These are phyloP conservation scores for Rhodosporidiobolus odoratus DNA, from an alignment of 768 basidiomycete species.

Conservation along the genomic window DNA sequence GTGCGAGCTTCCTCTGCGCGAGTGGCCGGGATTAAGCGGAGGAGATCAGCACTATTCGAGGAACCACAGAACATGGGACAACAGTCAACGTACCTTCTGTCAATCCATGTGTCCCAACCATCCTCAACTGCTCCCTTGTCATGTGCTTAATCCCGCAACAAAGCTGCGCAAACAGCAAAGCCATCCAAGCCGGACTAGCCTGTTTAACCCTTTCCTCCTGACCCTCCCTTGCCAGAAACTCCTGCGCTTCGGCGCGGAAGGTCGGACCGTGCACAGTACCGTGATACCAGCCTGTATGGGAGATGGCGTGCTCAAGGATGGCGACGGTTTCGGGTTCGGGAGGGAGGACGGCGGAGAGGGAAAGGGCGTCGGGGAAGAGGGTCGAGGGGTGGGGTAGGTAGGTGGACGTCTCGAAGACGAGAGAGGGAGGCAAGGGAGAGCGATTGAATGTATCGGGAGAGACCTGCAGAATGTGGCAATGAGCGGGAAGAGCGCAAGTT, in stretches of 20 bases:
- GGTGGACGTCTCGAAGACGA: not conserved
- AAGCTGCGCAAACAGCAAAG: constrained; percentile 9
- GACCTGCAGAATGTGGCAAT: not conserved
- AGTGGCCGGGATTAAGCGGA: not conserved
- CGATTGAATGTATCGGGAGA: not conserved
- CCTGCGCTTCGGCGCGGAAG: constrained; percentile 7
- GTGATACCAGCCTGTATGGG: constrained; percentile 5
- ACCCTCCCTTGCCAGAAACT: not conserved
- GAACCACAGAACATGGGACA: not conserved
- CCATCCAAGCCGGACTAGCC: constrained; percentile 13
- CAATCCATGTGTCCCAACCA: not conserved
- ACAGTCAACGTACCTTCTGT: not conserved
- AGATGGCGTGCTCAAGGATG: constrained; percentile 7
- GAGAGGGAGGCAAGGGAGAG: not conserved
- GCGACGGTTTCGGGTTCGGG: not conserved
- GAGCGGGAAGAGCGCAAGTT: not conserved
- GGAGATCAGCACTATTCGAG: not conserved
- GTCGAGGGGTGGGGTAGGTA: not conserved
- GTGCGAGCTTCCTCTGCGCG: not conserved
- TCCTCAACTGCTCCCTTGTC: constrained; percentile 8
- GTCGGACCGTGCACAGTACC: constrained; percentile 4
- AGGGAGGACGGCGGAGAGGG: constrained; percentile 10
- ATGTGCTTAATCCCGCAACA: constrained; percentile 3
- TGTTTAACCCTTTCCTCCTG: not conserved
- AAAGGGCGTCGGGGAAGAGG: not conserved